A percentile compares a stretch with the other conserved stretches of the same genome.
These are phyloP conservation scores for Sphagnurus paluster DNA, from an alignment of 1,284 basidiomycete genomes.

Conservation along the genomic window DNA sequence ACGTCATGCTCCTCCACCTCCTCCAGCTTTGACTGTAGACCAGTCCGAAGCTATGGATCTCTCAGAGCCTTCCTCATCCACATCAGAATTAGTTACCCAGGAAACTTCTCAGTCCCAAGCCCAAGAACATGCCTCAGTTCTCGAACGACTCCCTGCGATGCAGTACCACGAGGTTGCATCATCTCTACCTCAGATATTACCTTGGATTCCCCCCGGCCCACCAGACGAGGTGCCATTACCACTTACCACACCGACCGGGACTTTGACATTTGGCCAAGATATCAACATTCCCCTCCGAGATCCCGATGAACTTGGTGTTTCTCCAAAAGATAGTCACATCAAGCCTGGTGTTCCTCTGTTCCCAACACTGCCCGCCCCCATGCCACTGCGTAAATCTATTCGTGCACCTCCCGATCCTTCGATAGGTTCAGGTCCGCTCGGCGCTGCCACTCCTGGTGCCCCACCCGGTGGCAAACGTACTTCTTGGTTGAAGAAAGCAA, in stretches of 20 bases:
- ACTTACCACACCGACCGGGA: neutral
- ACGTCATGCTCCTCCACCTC: no score
- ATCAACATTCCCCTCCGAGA: conserved; percentile 32
- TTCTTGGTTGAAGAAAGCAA: conserved; percentile 76
- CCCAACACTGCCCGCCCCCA: conserved; percentile 62
- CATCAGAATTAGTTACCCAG: no score
- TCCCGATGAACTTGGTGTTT: conserved; percentile 6
- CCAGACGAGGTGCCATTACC: neutral
- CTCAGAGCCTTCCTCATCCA: no score
- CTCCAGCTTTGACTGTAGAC: no score
- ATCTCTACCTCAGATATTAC: conserved; percentile 24
- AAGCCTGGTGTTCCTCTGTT: conserved; percentile 36
- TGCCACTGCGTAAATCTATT: conserved; percentile 68
- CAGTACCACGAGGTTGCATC: neutral
- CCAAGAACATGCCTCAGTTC: no score
- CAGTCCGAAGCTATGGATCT: no score
- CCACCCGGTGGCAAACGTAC: conserved; percentile 58
- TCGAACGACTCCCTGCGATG: no score
- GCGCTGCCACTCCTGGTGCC: conserved; percentile 43
- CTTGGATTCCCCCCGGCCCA: conserved; percentile 27
- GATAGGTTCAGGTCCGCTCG: conserved; percentile 29
- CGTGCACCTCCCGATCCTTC: conserved; percentile 49
- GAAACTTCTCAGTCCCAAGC: no score
- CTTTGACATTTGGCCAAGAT: conserved; percentile 5
- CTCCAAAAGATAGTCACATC: conserved; percentile 22